Evolutionary conservation across 1,284 basidiomycete genomes (phyloP), one percentile per base, ranked within the genome.

Genomic region (Binderoboletus segoi): DNA sequence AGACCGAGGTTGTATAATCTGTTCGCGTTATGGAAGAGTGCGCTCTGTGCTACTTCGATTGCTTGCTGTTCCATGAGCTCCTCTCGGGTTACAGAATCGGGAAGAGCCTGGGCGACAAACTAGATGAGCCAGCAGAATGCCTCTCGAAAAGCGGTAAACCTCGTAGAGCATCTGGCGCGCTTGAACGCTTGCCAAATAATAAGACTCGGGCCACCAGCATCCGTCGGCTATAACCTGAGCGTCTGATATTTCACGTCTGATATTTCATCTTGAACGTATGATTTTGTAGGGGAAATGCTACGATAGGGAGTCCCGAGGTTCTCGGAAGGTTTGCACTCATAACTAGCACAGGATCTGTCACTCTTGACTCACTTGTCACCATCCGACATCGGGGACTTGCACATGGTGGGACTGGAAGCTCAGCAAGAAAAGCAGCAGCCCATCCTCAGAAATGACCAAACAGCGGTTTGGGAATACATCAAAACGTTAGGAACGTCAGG

Each of bases 381-480:
- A 53, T 83, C 86, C 18, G 94, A 98, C 65, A 91, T 98, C 23
- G 84, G 91, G 55, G 78, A 86, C 61, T 79, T 98, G 0, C 96
- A 98, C 70, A 79, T 85, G 1, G 90, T 94, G 7, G 93, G 89
- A 8, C 83, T 81, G 53, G 87, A 89, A 16, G 88, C 89, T 0
- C 91, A 93, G 67, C 80, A 81, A 12, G 88, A 86, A 12, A 82
- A 91, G 23, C 79, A 84, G 48, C 80, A 89, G 53, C 93, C 86
- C 64, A 94, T 99, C 51, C 78, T 99, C 18, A 85, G 83, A 51
- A 91, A 98, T 65, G 93, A 98, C 67, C 84, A 95, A 64, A 80
- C 84, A 33, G 74, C 76, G 18, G 86, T 87, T 11, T 98, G 95
- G 94, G 69, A 82, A 1, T 81, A 92, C 65, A 67, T 98, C 42